Evolutionary conservation across 2,329 filamentous ascomycete species (phyloP), one percentile per base, ranked within the genome.

Genomic region (Metarhizium anisopliae): DNA sequence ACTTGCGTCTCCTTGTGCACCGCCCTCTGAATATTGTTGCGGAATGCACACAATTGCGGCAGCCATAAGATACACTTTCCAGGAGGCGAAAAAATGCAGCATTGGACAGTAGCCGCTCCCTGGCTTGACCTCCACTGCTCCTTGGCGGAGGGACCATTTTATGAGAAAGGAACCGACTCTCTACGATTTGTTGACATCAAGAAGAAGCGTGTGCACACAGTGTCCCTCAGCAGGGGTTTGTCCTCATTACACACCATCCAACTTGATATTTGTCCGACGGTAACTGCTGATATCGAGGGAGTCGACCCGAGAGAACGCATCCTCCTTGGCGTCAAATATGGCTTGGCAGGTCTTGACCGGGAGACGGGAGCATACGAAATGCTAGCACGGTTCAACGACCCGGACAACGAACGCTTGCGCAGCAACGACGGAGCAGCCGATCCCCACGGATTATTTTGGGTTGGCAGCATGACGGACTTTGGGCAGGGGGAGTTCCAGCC

Each of bases 401-500:
- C 64, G 36, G 60, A 64, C 38, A 80, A 76, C 60, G 73, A 79
- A 67, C 72, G 84, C 25, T 76, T 89, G 68, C 74, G 83, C 56
- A 79, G 87, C 70, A 96, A 96, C 67, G 92, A 96, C 66, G 91
- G 91, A 50, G 87, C 84, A 5, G 84, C 89, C 53, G 91, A 96
- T 66, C 85, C 84, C 30, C 79, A 85, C 59, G 91, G 92, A 36
- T 78, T 90, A 38, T 94, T 93, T 72, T 95, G 90, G 87, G 77
- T 91, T 6, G 90, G 90, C 7, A 82, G 82, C 59, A 95, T 96
- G 89, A 94, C 90, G 59, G 90, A 95, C 66, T 82, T 83, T 63
- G 71, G 70, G 16, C 62, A 73, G 20, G 79, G 80, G 38, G 70
- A 71, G 3, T 86, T 89, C 55, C 75, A 84, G 64, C 74, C 82